These are phyloP conservation scores for Rauvolfia tetraphylla DNA, from an alignment of 257 asterid genomes.

Conservation along the genomic window DNA sequence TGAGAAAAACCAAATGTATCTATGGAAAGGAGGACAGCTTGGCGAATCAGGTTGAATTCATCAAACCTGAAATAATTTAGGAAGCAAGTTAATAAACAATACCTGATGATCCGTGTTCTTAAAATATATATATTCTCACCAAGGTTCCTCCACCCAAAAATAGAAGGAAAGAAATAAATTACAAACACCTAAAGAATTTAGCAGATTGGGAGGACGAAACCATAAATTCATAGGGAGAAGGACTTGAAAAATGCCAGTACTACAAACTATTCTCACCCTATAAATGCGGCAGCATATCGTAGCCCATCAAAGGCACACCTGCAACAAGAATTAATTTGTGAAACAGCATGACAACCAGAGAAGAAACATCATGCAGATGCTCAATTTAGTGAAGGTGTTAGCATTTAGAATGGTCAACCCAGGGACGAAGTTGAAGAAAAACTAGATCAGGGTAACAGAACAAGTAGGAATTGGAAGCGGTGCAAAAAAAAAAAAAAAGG, in stretches of 20 bases:
- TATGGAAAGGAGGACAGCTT: slow-evolving; percentile 71
- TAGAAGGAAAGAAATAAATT: background rate
- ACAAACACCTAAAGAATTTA: background rate
- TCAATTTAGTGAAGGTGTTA: background rate
- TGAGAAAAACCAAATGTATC: slow-evolving; percentile 93
- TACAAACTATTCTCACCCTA: slow-evolving; percentile 56
- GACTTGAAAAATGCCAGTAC: background rate
- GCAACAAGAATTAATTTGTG: slow-evolving; percentile 20
- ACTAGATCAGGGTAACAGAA: background rate
- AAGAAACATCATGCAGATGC: background rate
- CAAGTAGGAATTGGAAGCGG: background rate
- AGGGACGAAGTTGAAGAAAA: background rate
- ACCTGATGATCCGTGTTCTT: background rate
- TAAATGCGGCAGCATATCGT: slow-evolving; percentile 89
- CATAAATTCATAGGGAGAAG: background rate
- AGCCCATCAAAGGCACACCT: slow-evolving; percentile 99
- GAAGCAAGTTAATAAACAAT: slow-evolving; percentile 11
- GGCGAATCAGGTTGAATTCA: slow-evolving; percentile 83
- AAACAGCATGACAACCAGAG: slow-evolving; percentile 20
- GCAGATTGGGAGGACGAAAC: background rate
- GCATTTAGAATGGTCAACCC: background rate
- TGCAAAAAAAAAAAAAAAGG: background rate
- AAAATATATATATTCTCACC: background rate
- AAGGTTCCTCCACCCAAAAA: background rate
- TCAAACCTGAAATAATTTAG: slow-evolving; percentile 56